phyloP scores from a whole-genome alignment of 768 basidiomycete species.

The Kwoniella heveanensis region DNA sequence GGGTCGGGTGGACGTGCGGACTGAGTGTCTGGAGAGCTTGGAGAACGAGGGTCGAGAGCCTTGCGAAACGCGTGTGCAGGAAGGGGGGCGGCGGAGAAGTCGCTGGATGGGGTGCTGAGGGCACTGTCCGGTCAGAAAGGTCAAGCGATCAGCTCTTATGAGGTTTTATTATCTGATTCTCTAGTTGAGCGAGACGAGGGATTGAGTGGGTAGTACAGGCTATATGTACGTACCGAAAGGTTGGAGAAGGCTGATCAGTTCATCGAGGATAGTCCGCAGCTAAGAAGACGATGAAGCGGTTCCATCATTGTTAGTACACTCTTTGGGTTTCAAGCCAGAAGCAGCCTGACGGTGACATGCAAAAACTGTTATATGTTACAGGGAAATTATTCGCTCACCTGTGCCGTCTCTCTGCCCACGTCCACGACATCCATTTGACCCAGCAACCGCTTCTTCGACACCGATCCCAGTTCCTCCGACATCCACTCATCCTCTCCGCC shows the following conservation, averaged over 20 bases:
- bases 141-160: background rate
- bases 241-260: slow-evolving; percentile 30
- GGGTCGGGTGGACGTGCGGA: slow-evolving; percentile 21
- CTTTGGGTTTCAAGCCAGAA: too few species aligned
- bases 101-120: background rate
- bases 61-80: slow-evolving; percentile 23
- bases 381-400: too few species aligned
- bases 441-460: slow-evolving; percentile 9
- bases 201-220: too few species aligned
- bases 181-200: too few species aligned
- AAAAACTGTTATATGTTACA: too few species aligned
- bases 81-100: slow-evolving; percentile 29
- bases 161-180: too few species aligned
- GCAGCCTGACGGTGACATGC: too few species aligned
- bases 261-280: slow-evolving; percentile 29
- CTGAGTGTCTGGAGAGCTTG: slow-evolving; percentile 20
- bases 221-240: slow-evolving; percentile 29
- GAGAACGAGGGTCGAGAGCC: slow-evolving; percentile 25
- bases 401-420: slow-evolving; percentile 7
- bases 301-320: too few species aligned
- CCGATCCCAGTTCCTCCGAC: slow-evolving; percentile 3
- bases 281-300: too few species aligned
- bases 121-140: slow-evolving; percentile 1
- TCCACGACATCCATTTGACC: background rate
- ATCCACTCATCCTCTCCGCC: slow-evolving; percentile 3